Conservation (phyloP, 495 filamentous ascomycete genomes). For the Annulohypoxylon moriforme region DNA sequence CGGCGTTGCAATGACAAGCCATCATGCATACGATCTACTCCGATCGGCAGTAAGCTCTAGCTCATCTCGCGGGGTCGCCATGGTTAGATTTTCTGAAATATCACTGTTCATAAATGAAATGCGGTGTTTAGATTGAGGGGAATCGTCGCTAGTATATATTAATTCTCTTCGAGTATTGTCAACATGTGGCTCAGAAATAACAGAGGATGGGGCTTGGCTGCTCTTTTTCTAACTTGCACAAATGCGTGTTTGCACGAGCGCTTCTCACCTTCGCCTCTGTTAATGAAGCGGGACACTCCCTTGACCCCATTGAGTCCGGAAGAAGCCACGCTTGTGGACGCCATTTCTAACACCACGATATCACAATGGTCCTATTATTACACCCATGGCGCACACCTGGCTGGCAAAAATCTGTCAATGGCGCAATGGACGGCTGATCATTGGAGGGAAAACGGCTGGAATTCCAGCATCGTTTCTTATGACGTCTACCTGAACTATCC, state of each 20-base stretch:
- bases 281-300: slow-evolving; percentile 39
- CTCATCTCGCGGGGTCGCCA: slow-evolving; percentile 19
- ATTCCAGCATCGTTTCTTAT: slow-evolving; percentile 75
- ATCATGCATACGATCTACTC: slow-evolving; percentile 8
- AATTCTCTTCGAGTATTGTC: not conserved
- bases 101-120: slow-evolving; percentile 3
- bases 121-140: not conserved
- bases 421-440: slow-evolving; percentile 83
- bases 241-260: slow-evolving; percentile 38
- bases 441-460: slow-evolving; percentile 80
- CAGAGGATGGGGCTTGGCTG: not conserved
- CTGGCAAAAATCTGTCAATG: slow-evolving; percentile 51
- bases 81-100: not conserved
- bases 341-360: slow-evolving; percentile 46
- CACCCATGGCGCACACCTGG: slow-evolving; percentile 53
- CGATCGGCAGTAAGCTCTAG: slow-evolving; percentile 14
- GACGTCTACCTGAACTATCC: slow-evolving; percentile 90
- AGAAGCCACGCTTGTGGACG: slow-evolving; percentile 42
- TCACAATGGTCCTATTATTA: slow-evolving; percentile 53
- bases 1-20: slow-evolving; percentile 7
- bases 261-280: slow-evolving; percentile 17
- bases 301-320: slow-evolving; percentile 38
- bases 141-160: not conserved
- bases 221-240: slow-evolving; percentile 16
- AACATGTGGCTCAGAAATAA: slow-evolving; percentile 13